Base-by-base conservation (phyloP, 1,284 basidiomycete genomes). In the Microbotryum scabiosae region DNA sequence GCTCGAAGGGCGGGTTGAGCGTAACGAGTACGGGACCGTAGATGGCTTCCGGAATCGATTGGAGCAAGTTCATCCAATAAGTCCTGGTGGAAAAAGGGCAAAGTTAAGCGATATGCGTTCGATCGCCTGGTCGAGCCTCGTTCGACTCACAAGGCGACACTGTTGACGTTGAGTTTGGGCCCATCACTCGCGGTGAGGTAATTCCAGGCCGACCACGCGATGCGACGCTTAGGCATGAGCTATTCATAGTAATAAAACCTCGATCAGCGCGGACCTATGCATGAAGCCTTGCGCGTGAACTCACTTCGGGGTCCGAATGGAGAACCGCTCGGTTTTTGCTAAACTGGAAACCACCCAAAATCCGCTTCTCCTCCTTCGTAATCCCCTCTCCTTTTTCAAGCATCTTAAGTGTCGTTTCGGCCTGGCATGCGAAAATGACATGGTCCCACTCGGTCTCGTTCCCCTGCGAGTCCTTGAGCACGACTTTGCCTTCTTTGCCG, bases 1-100 rank as follows among this genome's bases (percentile, higher is more conserved):
- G 83, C 59, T 83, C 81, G 67, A 83, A 81, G 0, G 83, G 84
- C 4, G 86, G 82, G 73, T 88, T 88, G 60, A 88, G 79, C 3
- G 88, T 90, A 6, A 87, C 84, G n/a, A 89, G 78, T 7, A 90
- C 80, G 0, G 82, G 82, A 1, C 87, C 87, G 70, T 84, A 80
- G 44, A 76, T 75, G 2, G 75, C 62, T 64, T 82, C 80, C 1
- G 82, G 74, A 18, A 90, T 79, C 68, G 85, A 82, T 69, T 90
- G 87, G 5, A 90, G 79, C 54, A 82, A 79, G 72, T 90, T 90
- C 88, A 90, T 89, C 69, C 82, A 82, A 73, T 88, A 86, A 78
- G 75, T 73, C 54, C 59, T 61, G 45, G 36, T 53, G 20, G 44
- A 51, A 56, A 23, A 61, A 62, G 61, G 30, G 30, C 43, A 61